phyloP scores from a whole-genome alignment of 805 yeast genomes.

The Dipodascus geniculatus region DNA sequence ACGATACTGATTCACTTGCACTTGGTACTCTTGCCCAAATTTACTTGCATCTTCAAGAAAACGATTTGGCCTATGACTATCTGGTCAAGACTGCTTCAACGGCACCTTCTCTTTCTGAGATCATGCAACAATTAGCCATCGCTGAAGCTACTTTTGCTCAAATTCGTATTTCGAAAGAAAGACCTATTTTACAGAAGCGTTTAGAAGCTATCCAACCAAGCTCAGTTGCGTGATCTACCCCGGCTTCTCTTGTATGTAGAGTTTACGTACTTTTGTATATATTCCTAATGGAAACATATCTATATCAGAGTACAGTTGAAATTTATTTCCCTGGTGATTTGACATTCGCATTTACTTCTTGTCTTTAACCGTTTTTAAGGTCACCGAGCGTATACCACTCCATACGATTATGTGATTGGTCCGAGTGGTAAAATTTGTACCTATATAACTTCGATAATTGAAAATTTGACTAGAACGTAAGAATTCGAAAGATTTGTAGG shows the following conservation, averaged over 20 bases:
- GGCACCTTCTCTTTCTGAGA: conserved; percentile 77
- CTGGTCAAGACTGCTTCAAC: conserved; percentile 75
- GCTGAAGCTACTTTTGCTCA: conserved; percentile 88
- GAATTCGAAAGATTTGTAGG: too few relatives aligned
- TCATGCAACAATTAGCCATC: conserved; percentile 74
- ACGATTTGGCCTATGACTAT: conserved; percentile 66
- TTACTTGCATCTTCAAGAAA: conserved; percentile 69
- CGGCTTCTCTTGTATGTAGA: background rate
- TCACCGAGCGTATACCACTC: too few relatives aligned
- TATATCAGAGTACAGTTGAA: too few relatives aligned
- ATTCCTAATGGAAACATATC: background rate
- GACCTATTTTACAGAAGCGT: conserved; percentile 23
- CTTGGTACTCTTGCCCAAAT: conserved; percentile 86
- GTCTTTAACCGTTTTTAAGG: too few relatives aligned
- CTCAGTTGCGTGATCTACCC: background rate
- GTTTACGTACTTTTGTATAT: background rate
- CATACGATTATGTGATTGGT: too few relatives aligned
- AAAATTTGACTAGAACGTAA: too few relatives aligned
- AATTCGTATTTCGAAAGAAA: conserved; percentile 40
- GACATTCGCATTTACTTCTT: too few relatives aligned
- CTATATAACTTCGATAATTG: too few relatives aligned
- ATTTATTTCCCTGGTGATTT: background rate
- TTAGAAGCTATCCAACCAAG: background rate
- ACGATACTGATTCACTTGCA: conserved; percentile 84
- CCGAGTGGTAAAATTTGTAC: too few relatives aligned